A percentile compares a stretch with the other conserved stretches of the same genome.
These are phyloP conservation scores for Clarireedia paspali DNA, from an alignment of 2,329 filamentous ascomycete genomes.

Conservation along the genomic window DNA sequence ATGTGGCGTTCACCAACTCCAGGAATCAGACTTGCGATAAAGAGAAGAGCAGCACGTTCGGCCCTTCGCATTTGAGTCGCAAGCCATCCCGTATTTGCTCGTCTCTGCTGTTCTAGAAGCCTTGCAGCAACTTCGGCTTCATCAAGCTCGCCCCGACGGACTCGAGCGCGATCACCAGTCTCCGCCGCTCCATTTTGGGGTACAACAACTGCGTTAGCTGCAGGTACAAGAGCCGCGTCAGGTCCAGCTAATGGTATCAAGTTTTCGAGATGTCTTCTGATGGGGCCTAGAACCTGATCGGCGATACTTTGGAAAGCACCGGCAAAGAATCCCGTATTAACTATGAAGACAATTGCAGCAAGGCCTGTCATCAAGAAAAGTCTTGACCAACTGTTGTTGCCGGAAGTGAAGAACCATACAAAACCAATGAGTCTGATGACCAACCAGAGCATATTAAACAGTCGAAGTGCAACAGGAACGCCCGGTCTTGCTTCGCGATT, in stretches of 20 bases:
- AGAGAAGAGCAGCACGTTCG: constrained; percentile 54
- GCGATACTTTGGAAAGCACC: constrained; percentile 49
- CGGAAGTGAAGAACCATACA: constrained; percentile 57
- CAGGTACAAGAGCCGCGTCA: constrained; percentile 26
- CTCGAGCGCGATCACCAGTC: constrained; percentile 8
- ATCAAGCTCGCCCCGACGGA: constrained; percentile 30
- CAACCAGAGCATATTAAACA: constrained; percentile 44
- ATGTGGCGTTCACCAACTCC: constrained; percentile 61
- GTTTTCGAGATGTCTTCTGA: constrained; percentile 52
- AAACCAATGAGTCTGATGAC: constrained; percentile 49
- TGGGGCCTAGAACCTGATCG: constrained; percentile 47
- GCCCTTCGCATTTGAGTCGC: constrained; percentile 43
- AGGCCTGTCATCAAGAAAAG: constrained; percentile 48
- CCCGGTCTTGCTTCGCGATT: constrained; percentile 2
- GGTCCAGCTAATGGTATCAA: constrained; percentile 46
- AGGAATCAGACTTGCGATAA: constrained; percentile 58
- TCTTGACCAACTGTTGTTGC: constrained; percentile 49
- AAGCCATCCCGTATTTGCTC: constrained; percentile 41
- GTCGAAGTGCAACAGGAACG: constrained; percentile 1
- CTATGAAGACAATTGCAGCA: constrained; percentile 48
- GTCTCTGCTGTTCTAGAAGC: constrained; percentile 38
- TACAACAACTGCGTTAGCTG: constrained; percentile 28
- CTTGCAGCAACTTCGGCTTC: constrained; percentile 47
- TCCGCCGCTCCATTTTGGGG: constrained; percentile 18
- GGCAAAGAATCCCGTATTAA: constrained; percentile 52